Evolutionary conservation across 768 basidiomycete species (phyloP), one percentile per base, ranked within the genome.

Genomic region (Suillus brevipes): DNA sequence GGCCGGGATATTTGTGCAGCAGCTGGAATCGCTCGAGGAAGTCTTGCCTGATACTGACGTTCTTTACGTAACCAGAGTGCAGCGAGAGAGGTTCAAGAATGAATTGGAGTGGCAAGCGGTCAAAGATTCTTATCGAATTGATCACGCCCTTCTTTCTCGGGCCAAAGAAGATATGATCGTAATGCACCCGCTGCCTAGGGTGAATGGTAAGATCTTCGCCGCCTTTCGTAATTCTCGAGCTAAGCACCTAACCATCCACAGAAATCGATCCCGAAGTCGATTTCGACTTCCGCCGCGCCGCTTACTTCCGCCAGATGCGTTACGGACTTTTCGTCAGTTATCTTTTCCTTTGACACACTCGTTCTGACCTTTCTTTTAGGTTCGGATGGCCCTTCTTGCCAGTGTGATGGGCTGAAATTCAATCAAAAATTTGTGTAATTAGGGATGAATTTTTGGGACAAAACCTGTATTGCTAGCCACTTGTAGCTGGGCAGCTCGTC

Each of bases 201-300:
- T 97, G 60, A 94, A 93, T 65, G 93, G 93, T 89, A 68, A 68
- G 86, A 74, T 0, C 14, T 65, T 40, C 57, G 16, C 23, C n/a
- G 25, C 8, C 40, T 63, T 23, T 18, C 31, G 31, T 63, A n/a
- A 57, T 18, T 31, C n/a, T 12, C 9, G 45, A 20, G 37, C 28
- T 37, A 47, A 65, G 64, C 71, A 63, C 74, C 65, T 13, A 20
- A 36, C 34, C 53, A 18, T 66, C 31, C n/a, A 4, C 69, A 95
- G 97, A 99, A 90, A 98, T 99, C 71, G 97, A 98, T 75, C 94
- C 95, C 3, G 96, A 97, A 75, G 96, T 99, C 53, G 97, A 99
- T 78, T 98, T 96, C 70, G 97, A 99, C 77, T 91, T 88, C 8
- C 87, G 92, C 36, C 86, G 96, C 13, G 96, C 96, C 3, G 95